These are phyloP conservation scores for Actinomortierella wolfii DNA, from an alignment of 371 early-diverging fungal species.

Conservation along the genomic window DNA sequence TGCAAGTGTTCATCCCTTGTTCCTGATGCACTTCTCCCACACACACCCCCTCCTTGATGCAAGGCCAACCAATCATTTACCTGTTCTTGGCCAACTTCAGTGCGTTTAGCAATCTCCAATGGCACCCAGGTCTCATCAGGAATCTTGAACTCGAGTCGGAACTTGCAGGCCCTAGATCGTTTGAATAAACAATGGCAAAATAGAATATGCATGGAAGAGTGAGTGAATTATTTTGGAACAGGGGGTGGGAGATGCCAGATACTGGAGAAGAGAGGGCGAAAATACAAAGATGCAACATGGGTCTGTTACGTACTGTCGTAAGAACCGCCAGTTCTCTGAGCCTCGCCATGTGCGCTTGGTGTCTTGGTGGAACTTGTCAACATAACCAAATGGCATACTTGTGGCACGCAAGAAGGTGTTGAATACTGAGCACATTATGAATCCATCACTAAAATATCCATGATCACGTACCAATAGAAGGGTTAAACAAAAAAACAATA, in stretches of 20 bases:
- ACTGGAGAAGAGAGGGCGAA: too few species aligned
- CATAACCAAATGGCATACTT: conserved; percentile 64
- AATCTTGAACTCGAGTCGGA: conserved; percentile 60
- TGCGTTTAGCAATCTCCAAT: conserved; percentile 60
- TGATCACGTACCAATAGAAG: neutral
- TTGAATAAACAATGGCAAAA: too few species aligned
- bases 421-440: conserved; percentile 57
- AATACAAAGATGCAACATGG: too few species aligned
- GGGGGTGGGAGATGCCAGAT: too few species aligned
- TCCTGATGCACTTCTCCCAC: too few species aligned
- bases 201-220: neutral
- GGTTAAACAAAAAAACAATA: conserved; percentile 14
- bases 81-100: conserved; percentile 50
- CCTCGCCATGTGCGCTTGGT: conserved; percentile 66
- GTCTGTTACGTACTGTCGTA: conserved; percentile 61
- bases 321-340: conserved; percentile 66
- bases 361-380: conserved; percentile 62
- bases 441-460: conserved; percentile 53
- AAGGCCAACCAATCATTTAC: too few species aligned
- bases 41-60: too few species aligned
- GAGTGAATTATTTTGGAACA: neutral
- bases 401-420: conserved; percentile 61
- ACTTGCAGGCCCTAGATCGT: conserved; percentile 65
- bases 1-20: too few species aligned
- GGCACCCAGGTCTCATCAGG: conserved; percentile 52